Evolutionary conservation across 140 eudicot species (phyloP).

Genomic region (Erigeron philadelphicus): DNA sequence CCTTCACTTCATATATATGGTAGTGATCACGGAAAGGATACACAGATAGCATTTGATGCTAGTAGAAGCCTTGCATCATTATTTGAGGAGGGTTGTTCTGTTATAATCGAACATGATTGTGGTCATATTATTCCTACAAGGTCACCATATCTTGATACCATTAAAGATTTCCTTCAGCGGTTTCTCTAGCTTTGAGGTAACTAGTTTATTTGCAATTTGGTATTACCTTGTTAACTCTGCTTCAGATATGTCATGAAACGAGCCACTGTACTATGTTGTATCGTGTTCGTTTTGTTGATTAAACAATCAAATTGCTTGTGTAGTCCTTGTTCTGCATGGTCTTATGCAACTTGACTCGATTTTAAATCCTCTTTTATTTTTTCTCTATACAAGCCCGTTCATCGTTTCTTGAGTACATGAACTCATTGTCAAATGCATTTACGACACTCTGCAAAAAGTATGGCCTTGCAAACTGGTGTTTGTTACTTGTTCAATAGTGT

Average conservation of each 20-base stretch:
- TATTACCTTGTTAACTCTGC: not conserved
- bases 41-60: conserved; percentile 65
- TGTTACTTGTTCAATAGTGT: not conserved
- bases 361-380: not conserved
- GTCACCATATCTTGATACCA: conserved; percentile 57
- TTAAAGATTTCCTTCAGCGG: conserved; percentile 53
- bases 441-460: not conserved
- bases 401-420: not conserved
- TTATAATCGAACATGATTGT: conserved; percentile 62
- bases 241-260: not conserved
- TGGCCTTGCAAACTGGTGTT: too few species aligned
- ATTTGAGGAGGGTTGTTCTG: conserved; percentile 68
- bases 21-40: conserved; percentile 59
- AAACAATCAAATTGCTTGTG: not conserved
- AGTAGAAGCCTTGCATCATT: conserved; percentile 62
- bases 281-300: not conserved
- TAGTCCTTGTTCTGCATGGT: too few species aligned
- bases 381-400: not conserved
- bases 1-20: conserved; percentile 93
- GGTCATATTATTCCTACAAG: conserved; percentile 89
- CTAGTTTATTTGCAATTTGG: too few species aligned
- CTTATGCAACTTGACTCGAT: not conserved
- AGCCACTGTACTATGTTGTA: not conserved
- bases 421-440: not conserved
- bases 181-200: conserved; percentile 35